These are phyloP conservation scores for Fistulifera pelliculosa DNA, from an alignment of 108 stramenopile genomes.

Conservation along the genomic window DNA sequence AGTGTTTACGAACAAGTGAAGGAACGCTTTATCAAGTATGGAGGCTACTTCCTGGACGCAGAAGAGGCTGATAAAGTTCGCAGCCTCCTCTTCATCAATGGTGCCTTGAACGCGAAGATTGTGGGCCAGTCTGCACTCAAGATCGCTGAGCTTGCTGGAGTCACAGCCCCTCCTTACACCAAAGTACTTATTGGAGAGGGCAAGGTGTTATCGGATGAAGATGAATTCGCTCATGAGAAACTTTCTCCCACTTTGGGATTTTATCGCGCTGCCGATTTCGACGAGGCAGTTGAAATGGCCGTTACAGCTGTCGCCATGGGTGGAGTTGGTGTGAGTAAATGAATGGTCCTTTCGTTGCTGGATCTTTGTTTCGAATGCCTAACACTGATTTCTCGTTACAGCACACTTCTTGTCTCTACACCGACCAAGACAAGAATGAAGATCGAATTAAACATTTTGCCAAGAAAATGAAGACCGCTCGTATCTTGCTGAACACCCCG, in stretches of 20 bases:
- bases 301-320: not conserved
- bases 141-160: slow-evolving; percentile 16
- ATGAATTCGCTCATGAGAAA: slow-evolving; percentile 20
- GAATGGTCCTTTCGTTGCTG: too few relatives aligned
- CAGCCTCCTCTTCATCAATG: slow-evolving; percentile 15
- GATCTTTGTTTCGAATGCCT: too few relatives aligned
- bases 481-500: slow-evolving; percentile 27
- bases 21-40: slow-evolving; percentile 8
- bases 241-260: slow-evolving; percentile 19
- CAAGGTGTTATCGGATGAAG: not conserved
- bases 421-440: too few relatives aligned
- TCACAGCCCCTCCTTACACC: slow-evolving; percentile 18
- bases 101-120: slow-evolving; percentile 23
- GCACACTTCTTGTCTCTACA: too few relatives aligned
- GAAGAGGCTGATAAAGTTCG: slow-evolving; percentile 24
- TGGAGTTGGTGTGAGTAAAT: too few relatives aligned
- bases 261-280: slow-evolving; percentile 17
- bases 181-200: slow-evolving; percentile 18
- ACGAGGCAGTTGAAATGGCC: slow-evolving; percentile 17
- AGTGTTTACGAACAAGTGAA: slow-evolving; percentile 29
- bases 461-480: slow-evolving; percentile 13
- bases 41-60: slow-evolving; percentile 18
- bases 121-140: slow-evolving; percentile 25
- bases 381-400: too few relatives aligned
- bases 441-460: slow-evolving; percentile 4